Percentiles rank a stretch among this genome's conserved stretches.
These are phyloP conservation scores for Lipomyces kockii DNA, from an alignment of 805 yeast genomes.

Conservation along the genomic window DNA sequence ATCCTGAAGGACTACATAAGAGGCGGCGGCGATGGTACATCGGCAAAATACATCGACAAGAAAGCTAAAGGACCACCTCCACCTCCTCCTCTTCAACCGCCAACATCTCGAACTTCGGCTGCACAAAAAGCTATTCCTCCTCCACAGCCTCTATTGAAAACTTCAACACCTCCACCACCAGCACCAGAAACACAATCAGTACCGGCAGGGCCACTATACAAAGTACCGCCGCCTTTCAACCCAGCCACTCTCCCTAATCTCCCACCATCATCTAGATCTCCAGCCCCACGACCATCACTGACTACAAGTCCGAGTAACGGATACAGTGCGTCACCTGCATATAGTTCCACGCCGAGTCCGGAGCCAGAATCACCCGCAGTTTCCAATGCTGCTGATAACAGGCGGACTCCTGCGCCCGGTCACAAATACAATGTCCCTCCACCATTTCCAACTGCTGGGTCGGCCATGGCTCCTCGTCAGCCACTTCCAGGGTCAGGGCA, in stretches of 20 bases:
- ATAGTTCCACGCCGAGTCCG: slow-evolving; percentile 21
- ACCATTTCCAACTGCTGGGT: slow-evolving; percentile 32
- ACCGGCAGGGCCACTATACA: slow-evolving; percentile 40
- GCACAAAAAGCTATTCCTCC: slow-evolving; percentile 41
- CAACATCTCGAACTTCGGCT: slow-evolving; percentile 15
- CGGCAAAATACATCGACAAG: slow-evolving; percentile 50
- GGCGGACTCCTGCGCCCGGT: slow-evolving; percentile 30
- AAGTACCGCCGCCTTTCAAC: slow-evolving; percentile 36
- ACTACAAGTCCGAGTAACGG: slow-evolving; percentile 35
- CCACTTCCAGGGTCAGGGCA: slow-evolving; percentile 43
- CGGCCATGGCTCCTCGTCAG: slow-evolving; percentile 39
- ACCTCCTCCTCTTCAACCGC: slow-evolving; percentile 34
- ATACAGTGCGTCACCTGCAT: slow-evolving; percentile 17
- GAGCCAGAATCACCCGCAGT: not conserved
- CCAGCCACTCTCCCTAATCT: slow-evolving; percentile 35
- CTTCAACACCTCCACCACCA: slow-evolving; percentile 20
- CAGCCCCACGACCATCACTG: slow-evolving; percentile 34
- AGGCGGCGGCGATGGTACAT: slow-evolving; percentile 73
- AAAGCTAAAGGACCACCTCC: slow-evolving; percentile 38
- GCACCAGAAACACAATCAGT: slow-evolving; percentile 49
- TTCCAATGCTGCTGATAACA: not conserved
- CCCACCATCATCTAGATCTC: slow-evolving; percentile 40
- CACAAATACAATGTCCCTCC: slow-evolving; percentile 38
- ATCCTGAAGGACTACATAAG: slow-evolving; percentile 79
- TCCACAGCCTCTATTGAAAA: slow-evolving; percentile 20